phyloP scores from a whole-genome alignment of 345 rosid genomes.

The Zanthoxylum bungeanum region DNA sequence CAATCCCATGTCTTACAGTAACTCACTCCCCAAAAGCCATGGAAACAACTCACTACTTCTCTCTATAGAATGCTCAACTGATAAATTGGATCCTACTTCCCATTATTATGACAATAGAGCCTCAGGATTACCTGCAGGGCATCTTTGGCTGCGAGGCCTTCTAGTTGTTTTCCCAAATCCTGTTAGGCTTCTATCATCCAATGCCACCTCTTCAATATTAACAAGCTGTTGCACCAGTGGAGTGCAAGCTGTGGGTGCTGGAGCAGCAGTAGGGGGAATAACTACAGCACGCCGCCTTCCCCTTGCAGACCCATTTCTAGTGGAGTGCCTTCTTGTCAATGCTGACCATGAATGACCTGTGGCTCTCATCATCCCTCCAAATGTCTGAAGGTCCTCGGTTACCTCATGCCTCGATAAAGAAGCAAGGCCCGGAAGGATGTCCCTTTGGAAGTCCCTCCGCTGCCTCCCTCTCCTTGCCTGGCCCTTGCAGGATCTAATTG shows the following conservation, averaged over 20 bases:
- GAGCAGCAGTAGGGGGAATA: slow-evolving; percentile 37
- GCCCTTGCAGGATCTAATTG: slow-evolving; percentile 61
- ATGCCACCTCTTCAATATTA: slow-evolving; percentile 56
- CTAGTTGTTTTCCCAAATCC: slow-evolving; percentile 95
- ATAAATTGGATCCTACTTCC: slow-evolving; percentile 22
- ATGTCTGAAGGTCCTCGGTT: slow-evolving; percentile 85
- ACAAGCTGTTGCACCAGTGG: slow-evolving; percentile 55
- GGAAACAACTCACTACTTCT: slow-evolving; percentile 22
- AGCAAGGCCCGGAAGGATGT: slow-evolving; percentile 87
- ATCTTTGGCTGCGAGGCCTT: slow-evolving; percentile 88
- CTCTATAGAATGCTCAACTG: slow-evolving; percentile 33
- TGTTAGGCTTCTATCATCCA: slow-evolving; percentile 73
- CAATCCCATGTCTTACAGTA: slow-evolving; percentile 29
- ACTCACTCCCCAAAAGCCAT: slow-evolving; percentile 14
- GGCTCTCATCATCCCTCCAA: slow-evolving; percentile 84
- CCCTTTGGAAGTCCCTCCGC: slow-evolving; percentile 96
- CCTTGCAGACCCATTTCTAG: slow-evolving; percentile 64
- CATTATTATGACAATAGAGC: slow-evolving; percentile 45
- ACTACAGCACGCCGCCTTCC: slow-evolving; percentile 55
- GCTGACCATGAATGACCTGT: slow-evolving; percentile 73
- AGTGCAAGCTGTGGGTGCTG: slow-evolving; percentile 32
- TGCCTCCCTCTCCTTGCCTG: slow-evolving; percentile 93
- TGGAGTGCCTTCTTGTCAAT: slow-evolving; percentile 62
- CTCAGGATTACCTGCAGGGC: slow-evolving; percentile 71
- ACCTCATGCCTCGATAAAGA: slow-evolving; percentile 90